These are phyloP conservation scores for Solidago caesia DNA, from an alignment of 129 eudicot genomes.

Conservation along the genomic window DNA sequence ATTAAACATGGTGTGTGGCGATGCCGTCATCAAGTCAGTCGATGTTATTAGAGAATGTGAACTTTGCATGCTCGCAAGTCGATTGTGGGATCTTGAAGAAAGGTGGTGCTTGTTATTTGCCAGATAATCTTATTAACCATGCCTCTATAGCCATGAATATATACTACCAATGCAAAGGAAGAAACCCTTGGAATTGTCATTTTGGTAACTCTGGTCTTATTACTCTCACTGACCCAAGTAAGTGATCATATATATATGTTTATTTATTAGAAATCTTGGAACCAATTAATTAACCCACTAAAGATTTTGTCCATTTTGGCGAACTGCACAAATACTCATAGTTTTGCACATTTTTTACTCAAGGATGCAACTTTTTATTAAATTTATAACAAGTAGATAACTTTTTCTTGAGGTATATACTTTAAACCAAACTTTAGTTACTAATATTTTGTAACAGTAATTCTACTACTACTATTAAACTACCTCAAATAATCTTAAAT, in stretches of 20 bases:
- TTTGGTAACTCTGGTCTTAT: conserved; percentile 60
- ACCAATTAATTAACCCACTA: neutral
- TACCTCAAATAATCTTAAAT: too few relatives aligned
- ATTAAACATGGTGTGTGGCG: conserved; percentile 96
- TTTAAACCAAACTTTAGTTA: too few relatives aligned
- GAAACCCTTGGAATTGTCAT: conserved; percentile 64
- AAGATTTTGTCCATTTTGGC: neutral
- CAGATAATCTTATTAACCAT: conserved; percentile 63
- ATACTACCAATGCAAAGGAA: conserved; percentile 66
- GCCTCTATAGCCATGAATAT: conserved; percentile 89
- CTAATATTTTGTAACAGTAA: too few relatives aligned
- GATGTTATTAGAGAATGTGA: conserved; percentile 40
- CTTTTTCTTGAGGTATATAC: too few relatives aligned
- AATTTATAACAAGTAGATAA: too few relatives aligned
- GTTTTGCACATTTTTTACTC: too few relatives aligned
- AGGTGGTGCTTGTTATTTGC: conserved; percentile 59
- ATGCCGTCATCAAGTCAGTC: conserved; percentile 63
- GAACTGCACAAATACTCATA: neutral
- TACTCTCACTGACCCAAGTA: conserved; percentile 69
- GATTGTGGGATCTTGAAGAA: conserved; percentile 58
- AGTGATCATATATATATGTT: conserved; percentile 1
- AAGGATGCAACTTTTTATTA: too few relatives aligned
- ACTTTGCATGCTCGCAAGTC: conserved; percentile 64
- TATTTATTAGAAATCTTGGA: neutral
- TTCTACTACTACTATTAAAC: too few relatives aligned